Evolutionary conservation across 129 eudicot species (phyloP).

Genomic region (Silybum marianum): DNA sequence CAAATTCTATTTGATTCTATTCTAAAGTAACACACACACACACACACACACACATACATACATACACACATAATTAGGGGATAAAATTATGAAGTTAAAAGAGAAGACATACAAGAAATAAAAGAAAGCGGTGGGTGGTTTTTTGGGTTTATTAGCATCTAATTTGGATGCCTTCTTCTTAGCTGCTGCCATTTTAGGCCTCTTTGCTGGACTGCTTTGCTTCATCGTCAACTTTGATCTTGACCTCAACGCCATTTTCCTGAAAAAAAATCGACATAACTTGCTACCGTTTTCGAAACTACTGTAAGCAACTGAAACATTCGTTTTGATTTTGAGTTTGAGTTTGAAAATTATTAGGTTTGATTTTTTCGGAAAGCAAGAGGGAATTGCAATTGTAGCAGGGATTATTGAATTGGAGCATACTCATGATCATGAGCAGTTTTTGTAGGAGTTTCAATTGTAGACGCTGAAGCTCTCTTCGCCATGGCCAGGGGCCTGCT

Average conservation of each 20-base stretch:
- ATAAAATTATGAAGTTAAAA: not conserved
- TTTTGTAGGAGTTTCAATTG: constrained; percentile 29
- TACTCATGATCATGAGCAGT: constrained; percentile 36
- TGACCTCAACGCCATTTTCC: constrained; percentile 53
- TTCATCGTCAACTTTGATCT: constrained; percentile 38
- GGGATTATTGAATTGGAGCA: not conserved
- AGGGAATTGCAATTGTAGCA: not conserved
- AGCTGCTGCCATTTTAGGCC: constrained; percentile 40
- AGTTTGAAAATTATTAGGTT: constrained; percentile 10
- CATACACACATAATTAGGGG: not conserved
- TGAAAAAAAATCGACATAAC: constrained; percentile 12
- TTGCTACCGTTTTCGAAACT: not conserved
- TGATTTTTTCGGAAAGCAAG: not conserved
- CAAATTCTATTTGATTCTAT: constrained; percentile 1
- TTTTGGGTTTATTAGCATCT: constrained; percentile 80
- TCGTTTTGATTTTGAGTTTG: not conserved
- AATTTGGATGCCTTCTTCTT: constrained; percentile 52
- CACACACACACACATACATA: not conserved
- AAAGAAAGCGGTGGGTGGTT: constrained; percentile 97
- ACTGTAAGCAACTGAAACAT: not conserved
- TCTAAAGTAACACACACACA: constrained; percentile 1
- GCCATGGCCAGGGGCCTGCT: constrained; percentile 39
- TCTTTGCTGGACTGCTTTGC: constrained; percentile 33
- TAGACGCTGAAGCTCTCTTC: constrained; percentile 39
- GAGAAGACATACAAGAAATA: constrained; percentile 67